Conservation (phyloP, 73 alveolate species). For the Strombidium stylifer region DNA sequence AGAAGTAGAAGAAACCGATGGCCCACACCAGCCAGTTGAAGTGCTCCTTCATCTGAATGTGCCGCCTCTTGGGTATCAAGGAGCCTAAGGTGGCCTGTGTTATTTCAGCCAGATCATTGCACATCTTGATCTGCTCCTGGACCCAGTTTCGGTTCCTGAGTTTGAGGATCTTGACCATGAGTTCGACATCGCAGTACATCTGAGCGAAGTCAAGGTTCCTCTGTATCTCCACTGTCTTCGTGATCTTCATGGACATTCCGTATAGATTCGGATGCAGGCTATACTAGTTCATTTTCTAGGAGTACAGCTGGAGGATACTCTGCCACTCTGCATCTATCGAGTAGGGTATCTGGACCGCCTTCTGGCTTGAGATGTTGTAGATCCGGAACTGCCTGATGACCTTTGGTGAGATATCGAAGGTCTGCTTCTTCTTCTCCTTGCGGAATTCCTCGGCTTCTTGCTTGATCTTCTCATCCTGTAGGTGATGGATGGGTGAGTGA, state of each 20-base stretch:
- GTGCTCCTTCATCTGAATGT: conserved; percentile 40
- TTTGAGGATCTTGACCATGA: not conserved
- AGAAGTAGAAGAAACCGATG: conserved; percentile 51
- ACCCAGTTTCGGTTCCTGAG: conserved; percentile 44
- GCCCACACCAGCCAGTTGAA: conserved; percentile 81
- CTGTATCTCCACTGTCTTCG: too few species aligned
- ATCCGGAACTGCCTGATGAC: not conserved
- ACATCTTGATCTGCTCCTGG: conserved; percentile 22
- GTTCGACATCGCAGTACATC: conserved; percentile 13
- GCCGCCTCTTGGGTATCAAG: conserved; percentile 3
- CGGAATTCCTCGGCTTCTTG: not conserved
- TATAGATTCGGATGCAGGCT: too few species aligned
- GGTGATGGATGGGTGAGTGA: not conserved
- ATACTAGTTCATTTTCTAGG: too few species aligned
- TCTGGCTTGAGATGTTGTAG: conserved; percentile 9
- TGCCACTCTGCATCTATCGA: conserved; percentile 27
- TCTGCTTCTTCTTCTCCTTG: not conserved
- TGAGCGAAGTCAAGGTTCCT: too few species aligned
- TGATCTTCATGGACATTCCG: too few species aligned
- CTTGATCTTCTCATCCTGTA: not conserved
- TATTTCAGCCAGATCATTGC: conserved; percentile 3
- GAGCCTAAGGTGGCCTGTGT: conserved; percentile 21
- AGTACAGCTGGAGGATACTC: not conserved
- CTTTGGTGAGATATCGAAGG: conserved; percentile 36
- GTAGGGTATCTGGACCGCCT: conserved; percentile 26